A percentile compares a stretch with the other conserved stretches of the same genome.
phyloP scores from a whole-genome alignment of 2,329 filamentous ascomycete genomes.

The Phoma sp. region DNA sequence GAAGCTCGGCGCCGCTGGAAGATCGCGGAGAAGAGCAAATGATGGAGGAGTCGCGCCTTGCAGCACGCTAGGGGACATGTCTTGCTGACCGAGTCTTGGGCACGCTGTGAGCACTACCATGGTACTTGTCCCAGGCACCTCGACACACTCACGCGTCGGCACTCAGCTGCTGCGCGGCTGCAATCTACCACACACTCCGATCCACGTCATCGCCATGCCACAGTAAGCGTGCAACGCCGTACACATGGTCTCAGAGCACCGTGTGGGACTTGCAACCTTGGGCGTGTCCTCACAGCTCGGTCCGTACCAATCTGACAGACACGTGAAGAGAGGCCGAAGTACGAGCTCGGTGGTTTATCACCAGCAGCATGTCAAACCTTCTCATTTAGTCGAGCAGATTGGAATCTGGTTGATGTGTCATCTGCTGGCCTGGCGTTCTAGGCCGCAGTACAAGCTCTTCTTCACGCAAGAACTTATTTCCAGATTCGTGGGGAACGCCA shows the following conservation, averaged over 20 bases:
- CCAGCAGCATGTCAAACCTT: conserved; percentile 8
- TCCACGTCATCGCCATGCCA: conserved; percentile 1
- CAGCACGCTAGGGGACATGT: conserved; percentile 12
- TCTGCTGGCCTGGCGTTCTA: conserved; percentile 13
- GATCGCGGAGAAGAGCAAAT: conserved; percentile 16
- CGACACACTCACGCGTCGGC: conserved; percentile 4
- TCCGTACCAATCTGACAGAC: conserved; percentile 5
- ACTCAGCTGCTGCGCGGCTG: conserved; percentile 8
- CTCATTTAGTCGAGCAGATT: conserved; percentile 8
- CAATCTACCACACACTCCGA: not conserved
- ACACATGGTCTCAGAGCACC: not conserved
- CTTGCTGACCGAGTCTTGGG: conserved; percentile 3
- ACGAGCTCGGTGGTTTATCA: conserved; percentile 2
- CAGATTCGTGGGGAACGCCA: not conserved
- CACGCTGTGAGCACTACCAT: conserved; percentile 9
- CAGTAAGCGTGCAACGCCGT: not conserved
- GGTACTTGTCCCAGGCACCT: conserved; percentile 8
- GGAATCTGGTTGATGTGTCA: conserved; percentile 15
- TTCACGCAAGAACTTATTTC: conserved; percentile 1
- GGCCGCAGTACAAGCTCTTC: conserved; percentile 10
- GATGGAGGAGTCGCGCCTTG: conserved; percentile 12
- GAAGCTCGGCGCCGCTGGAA: conserved; percentile 12
- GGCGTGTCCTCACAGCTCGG: conserved; percentile 2
- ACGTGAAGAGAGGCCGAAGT: conserved; percentile 11
- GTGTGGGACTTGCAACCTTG: conserved; percentile 4